Conservation (phyloP, 2,329 filamentous ascomycete species). For the Penicillium sp. region DNA sequence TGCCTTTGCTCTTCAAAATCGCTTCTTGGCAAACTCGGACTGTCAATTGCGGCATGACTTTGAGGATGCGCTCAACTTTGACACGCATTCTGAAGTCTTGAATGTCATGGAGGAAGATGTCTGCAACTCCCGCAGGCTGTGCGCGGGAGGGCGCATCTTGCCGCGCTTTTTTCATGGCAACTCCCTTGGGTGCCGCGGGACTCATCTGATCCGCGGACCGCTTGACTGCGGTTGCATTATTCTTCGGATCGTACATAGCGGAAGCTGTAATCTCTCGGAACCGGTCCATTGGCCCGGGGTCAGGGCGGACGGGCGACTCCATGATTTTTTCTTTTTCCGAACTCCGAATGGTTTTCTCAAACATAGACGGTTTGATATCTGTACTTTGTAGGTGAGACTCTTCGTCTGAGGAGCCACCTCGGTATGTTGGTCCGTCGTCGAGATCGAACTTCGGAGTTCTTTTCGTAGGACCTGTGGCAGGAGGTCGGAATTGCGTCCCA, state of each 20-base stretch:
- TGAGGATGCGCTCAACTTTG: slow-evolving; percentile 55
- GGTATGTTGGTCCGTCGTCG: slow-evolving; percentile 57
- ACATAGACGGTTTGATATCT: slow-evolving; percentile 62
- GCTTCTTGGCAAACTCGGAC: slow-evolving; percentile 52
- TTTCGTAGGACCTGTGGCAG: slow-evolving; percentile 42
- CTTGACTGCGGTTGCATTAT: slow-evolving; percentile 29
- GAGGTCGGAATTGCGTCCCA: slow-evolving; percentile 68
- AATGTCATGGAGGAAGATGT: slow-evolving; percentile 52
- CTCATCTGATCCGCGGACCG: slow-evolving; percentile 47
- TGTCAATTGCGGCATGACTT: slow-evolving; percentile 49
- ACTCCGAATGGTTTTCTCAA: slow-evolving; percentile 48
- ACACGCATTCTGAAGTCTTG: slow-evolving; percentile 49
- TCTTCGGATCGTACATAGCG: slow-evolving; percentile 43
- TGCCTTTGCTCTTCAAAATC: slow-evolving; percentile 51
- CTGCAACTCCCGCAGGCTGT: slow-evolving; percentile 40
- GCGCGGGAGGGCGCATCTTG: slow-evolving; percentile 49
- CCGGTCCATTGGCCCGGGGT: slow-evolving; percentile 28
- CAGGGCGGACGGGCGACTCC: slow-evolving; percentile 41
- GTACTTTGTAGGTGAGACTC: slow-evolving; percentile 47
- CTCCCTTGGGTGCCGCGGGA: slow-evolving; percentile 35
- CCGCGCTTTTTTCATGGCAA: slow-evolving; percentile 40
- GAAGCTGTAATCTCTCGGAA: slow-evolving; percentile 48
- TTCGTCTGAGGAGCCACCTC: slow-evolving; percentile 65
- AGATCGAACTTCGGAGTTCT: slow-evolving; percentile 46
- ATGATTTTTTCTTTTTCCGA: slow-evolving; percentile 42